Conservation (phyloP, 257 asterid genomes). For the Fraxinus excelsior region DNA sequence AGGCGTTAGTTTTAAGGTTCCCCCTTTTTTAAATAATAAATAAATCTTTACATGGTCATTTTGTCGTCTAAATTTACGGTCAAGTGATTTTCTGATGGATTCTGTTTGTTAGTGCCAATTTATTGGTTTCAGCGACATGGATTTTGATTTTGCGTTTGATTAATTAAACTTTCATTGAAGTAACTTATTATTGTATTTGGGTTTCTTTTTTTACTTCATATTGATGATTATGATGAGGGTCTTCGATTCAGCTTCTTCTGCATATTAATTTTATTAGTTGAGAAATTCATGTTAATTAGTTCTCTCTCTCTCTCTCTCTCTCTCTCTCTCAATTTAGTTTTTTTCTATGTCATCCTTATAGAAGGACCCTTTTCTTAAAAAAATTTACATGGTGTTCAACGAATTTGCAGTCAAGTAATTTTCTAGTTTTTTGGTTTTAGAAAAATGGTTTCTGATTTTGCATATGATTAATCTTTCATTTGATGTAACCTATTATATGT, state of each 20-base stretch:
- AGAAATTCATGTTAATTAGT: too few species aligned
- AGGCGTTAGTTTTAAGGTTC: background rate
- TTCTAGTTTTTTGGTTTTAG: background rate
- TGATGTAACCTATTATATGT: background rate
- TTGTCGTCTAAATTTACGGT: background rate
- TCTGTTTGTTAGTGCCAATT: background rate
- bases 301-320: too few species aligned
- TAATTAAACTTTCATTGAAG: background rate
- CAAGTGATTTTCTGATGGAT: background rate
- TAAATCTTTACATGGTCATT: background rate
- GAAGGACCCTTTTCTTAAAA: too few species aligned
- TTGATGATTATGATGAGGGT: background rate
- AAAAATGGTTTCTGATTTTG: too few species aligned
- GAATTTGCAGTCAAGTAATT: too few species aligned
- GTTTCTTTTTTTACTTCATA: background rate
- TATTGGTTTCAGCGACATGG: background rate
- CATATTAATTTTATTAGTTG: background rate
- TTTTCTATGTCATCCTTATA: too few species aligned
- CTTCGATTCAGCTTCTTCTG: background rate
- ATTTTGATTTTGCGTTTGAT: constrained; percentile 2
- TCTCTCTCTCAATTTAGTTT: too few species aligned
- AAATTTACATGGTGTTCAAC: too few species aligned
- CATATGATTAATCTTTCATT: background rate
- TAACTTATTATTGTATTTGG: background rate
- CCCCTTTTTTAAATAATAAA: background rate